phyloP scores from a whole-genome alignment of 495 filamentous ascomycete species.

The Lophiostoma macrostomum region DNA sequence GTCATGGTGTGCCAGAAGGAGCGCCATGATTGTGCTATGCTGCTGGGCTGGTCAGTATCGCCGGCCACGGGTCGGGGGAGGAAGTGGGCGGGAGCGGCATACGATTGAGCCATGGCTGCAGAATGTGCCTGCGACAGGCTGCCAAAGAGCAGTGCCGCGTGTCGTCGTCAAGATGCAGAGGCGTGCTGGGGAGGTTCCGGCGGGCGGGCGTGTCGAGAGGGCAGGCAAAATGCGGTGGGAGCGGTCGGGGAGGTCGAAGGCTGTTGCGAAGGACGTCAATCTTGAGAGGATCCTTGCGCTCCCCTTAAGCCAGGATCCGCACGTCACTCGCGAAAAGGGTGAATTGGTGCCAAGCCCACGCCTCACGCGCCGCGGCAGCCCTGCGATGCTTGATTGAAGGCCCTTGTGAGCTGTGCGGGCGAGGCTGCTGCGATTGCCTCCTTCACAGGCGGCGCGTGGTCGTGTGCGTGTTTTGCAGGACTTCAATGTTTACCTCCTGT shows the following conservation, averaged over 20 bases:
- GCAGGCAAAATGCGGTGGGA: background rate
- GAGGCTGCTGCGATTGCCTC: no score
- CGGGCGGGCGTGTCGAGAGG: slow-evolving; percentile 2
- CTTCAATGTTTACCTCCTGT: no score
- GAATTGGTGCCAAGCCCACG: slow-evolving; percentile 16
- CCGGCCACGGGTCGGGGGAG: background rate
- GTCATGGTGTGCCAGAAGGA: slow-evolving; percentile 98
- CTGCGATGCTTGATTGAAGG: no score
- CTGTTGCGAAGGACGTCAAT: no score
- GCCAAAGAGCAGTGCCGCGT: slow-evolving; percentile 7
- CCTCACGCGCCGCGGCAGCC: slow-evolving; percentile 5
- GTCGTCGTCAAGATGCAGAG: background rate
- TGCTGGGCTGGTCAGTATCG: slow-evolving; percentile 35
- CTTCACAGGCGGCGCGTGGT: no score
- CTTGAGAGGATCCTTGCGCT: no score
- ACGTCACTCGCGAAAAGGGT: no score
- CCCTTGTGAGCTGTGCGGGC: no score
- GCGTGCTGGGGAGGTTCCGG: background rate
- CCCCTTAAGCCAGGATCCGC: no score
- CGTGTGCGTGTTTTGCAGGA: no score
- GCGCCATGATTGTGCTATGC: slow-evolving; percentile 62
- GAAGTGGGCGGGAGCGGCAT: slow-evolving; percentile 3
- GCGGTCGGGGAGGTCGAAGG: background rate
- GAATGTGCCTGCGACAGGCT: slow-evolving; percentile 3
- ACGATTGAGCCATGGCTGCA: slow-evolving; percentile 32